A percentile compares a stretch with the other conserved stretches of the same genome.
These are phyloP conservation scores for Fomitopsis pulvina DNA, from an alignment of 768 basidiomycete species.

Conservation along the genomic window DNA sequence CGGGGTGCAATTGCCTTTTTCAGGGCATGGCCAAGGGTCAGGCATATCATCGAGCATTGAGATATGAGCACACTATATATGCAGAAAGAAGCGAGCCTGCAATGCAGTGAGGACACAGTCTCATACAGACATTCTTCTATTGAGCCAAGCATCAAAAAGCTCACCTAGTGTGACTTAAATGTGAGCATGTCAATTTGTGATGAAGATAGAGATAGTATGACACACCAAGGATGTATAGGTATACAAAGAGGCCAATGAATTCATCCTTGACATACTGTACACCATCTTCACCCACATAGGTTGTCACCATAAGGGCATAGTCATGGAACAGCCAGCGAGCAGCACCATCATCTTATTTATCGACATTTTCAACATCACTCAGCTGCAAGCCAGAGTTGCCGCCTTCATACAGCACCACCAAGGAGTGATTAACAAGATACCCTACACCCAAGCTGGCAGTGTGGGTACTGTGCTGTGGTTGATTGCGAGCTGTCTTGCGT, in stretches of 20 bases:
- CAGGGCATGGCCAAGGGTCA: too few species aligned
- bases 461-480: slow-evolving; percentile 20
- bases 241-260: slow-evolving; percentile 20
- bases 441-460: slow-evolving; percentile 19
- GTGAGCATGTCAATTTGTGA: neutral
- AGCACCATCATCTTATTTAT: slow-evolving; percentile 27
- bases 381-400: slow-evolving; percentile 10
- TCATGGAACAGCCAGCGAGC: slow-evolving; percentile 21
- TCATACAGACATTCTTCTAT: slow-evolving; percentile 9
- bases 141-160: slow-evolving; percentile 23
- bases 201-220: neutral
- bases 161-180: slow-evolving; percentile 7
- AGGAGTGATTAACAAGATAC: slow-evolving; percentile 16
- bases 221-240: slow-evolving; percentile 20
- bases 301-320: slow-evolving; percentile 14
- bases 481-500: slow-evolving; percentile 20
- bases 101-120: slow-evolving; percentile 16
- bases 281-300: neutral
- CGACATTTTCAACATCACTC: slow-evolving; percentile 20
- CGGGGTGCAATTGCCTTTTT: too few species aligned
- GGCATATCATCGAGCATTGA: too few species aligned
- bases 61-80: slow-evolving; percentile 2
- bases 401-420: slow-evolving; percentile 16
- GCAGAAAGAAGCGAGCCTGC: slow-evolving; percentile 18
- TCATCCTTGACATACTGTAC: slow-evolving; percentile 2